Percentiles rank a stretch among this genome's conserved stretches.
Conservation (phyloP, 2,329 filamentous ascomycete genomes). For the Lachnellula subtilissima region DNA sequence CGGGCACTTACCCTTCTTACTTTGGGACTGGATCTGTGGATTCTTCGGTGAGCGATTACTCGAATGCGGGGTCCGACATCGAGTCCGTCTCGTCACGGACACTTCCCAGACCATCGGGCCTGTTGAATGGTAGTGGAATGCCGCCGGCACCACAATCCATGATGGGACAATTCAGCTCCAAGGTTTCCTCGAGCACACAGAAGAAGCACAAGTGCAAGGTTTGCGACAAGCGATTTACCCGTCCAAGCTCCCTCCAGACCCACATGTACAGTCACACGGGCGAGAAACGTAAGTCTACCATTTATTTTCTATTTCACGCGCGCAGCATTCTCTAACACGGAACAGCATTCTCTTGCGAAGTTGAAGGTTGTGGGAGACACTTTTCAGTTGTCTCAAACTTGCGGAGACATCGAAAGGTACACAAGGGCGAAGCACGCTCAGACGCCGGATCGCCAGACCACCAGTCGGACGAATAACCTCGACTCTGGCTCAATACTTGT, state of each 20-base stretch:
- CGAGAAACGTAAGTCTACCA: slow-evolving; percentile 75
- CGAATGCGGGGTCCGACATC: slow-evolving; percentile 81
- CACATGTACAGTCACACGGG: slow-evolving; percentile 99
- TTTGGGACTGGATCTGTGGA: slow-evolving; percentile 75
- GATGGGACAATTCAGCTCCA: slow-evolving; percentile 98
- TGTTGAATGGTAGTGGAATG: slow-evolving; percentile 54
- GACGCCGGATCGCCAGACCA: slow-evolving; percentile 58
- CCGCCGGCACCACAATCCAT: slow-evolving; percentile 89
- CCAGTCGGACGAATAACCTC: slow-evolving; percentile 46
- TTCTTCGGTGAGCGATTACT: slow-evolving; percentile 86
- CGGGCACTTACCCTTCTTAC: slow-evolving; percentile 74
- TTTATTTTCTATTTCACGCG: not conserved
- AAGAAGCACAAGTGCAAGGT: slow-evolving; percentile 99
- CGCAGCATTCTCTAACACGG: slow-evolving; percentile 17
- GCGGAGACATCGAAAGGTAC: slow-evolving; percentile 90
- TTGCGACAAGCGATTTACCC: slow-evolving; percentile 94
- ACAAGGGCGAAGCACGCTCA: slow-evolving; percentile 69
- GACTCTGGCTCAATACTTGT: not conserved
- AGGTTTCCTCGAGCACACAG: slow-evolving; percentile 89
- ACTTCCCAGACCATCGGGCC: slow-evolving; percentile 70
- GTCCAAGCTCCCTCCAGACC: slow-evolving; percentile 89
- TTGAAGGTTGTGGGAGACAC: slow-evolving; percentile 89
- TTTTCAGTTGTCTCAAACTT: slow-evolving; percentile 98
- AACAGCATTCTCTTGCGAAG: slow-evolving; percentile 86
- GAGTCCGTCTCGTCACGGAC: slow-evolving; percentile 75